Percentiles rank a stretch among this genome's conserved stretches.
Evolutionary conservation across 768 basidiomycete genomes (phyloP).

Genomic region (Collybiopsis luxurians): DNA sequence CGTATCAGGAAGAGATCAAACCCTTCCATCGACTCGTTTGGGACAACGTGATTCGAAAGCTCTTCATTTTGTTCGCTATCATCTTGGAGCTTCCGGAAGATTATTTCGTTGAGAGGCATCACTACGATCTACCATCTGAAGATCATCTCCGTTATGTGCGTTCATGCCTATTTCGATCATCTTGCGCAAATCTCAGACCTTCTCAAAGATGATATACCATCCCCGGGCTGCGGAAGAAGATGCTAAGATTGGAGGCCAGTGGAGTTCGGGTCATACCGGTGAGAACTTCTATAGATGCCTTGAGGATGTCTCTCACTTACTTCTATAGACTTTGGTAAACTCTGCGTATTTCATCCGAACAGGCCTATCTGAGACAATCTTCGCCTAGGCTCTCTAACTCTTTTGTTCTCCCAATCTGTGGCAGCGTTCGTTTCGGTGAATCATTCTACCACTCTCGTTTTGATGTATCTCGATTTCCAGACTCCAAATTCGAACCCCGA

Average conservation of each 20-base stretch:
- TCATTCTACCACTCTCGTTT: too few relatives aligned
- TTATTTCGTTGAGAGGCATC: constrained; percentile 37
- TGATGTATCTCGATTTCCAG: constrained; percentile 9
- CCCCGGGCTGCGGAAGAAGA: constrained; percentile 39
- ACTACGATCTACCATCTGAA: constrained; percentile 29
- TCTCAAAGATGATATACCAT: constrained; percentile 30
- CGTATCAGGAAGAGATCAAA: constrained; percentile 25
- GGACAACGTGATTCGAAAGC: constrained; percentile 25
- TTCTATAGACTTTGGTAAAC: constrained; percentile 12
- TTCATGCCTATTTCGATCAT: background rate
- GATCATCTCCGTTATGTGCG: constrained; percentile 32
- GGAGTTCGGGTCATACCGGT: constrained; percentile 47
- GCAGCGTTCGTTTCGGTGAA: constrained; percentile 24
- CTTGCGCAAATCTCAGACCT: background rate
- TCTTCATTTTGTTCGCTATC: constrained; percentile 33
- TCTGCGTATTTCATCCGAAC: background rate
- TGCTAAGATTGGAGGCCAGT: constrained; percentile 37
- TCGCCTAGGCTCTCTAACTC: constrained; percentile 28
- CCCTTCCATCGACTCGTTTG: constrained; percentile 28
- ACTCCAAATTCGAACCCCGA: constrained; percentile 33
- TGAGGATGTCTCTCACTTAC: background rate
- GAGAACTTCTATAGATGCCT: background rate
- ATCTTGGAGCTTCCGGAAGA: constrained; percentile 47
- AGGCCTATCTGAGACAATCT: background rate
- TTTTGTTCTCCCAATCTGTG: constrained; percentile 34